Conservation (phyloP, 768 basidiomycete species). For the Phylloporus rhodoxanthus region DNA sequence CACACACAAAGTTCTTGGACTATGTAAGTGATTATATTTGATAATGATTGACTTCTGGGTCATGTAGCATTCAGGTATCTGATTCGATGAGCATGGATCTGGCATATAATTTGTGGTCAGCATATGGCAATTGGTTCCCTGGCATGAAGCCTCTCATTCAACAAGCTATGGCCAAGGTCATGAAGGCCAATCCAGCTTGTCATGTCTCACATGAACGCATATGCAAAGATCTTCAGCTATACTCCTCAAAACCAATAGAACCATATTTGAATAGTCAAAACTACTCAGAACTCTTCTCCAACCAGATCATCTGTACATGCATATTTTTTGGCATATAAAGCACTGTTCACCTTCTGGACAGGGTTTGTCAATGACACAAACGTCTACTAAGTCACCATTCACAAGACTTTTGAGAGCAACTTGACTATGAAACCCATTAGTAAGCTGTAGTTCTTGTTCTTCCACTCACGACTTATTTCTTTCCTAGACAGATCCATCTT, state of each 20-base stretch:
- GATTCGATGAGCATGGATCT: conserved; percentile 99
- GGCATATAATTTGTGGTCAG: conserved; percentile 97
- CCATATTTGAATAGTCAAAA: conserved; percentile 99
- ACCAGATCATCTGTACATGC: conserved; percentile 89
- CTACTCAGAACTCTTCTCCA: conserved; percentile 94
- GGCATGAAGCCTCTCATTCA: conserved; percentile 97
- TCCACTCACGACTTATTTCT: neutral
- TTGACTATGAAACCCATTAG: conserved; percentile 99
- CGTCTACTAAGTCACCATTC: conserved; percentile 98
- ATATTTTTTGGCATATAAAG: neutral
- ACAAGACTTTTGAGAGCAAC: conserved; percentile 99
- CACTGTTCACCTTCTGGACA: conserved; percentile 22
- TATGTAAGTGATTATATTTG: conserved; percentile 51
- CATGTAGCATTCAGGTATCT: conserved; percentile 51
- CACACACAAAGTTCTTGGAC: conserved; percentile 97
- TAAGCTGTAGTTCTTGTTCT: conserved; percentile 29
- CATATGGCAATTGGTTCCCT: conserved; percentile 99
- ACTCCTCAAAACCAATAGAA: conserved; percentile 98
- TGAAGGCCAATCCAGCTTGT: conserved; percentile 98
- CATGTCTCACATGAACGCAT: conserved; percentile 98
- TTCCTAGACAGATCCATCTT: conserved; percentile 84
- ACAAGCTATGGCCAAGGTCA: conserved; percentile 99
- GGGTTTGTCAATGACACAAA: conserved; percentile 99
- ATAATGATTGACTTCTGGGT: neutral
- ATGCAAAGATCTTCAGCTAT: conserved; percentile 94